These are phyloP conservation scores for Pseudoturritis turrita DNA, from an alignment of 345 rosid species.

Conservation along the genomic window DNA sequence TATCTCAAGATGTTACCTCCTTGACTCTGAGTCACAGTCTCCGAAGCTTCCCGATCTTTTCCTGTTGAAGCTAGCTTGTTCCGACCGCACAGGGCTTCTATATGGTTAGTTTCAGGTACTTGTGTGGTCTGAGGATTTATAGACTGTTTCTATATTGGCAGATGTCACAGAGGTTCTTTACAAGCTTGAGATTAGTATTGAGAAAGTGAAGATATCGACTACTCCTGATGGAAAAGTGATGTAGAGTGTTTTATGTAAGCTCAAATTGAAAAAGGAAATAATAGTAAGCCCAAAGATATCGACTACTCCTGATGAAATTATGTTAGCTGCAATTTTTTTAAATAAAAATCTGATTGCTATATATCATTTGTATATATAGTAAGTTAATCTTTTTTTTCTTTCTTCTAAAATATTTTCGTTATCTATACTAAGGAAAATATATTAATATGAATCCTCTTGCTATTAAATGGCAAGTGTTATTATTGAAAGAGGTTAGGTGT, in stretches of 20 bases:
- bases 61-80: conserved; percentile 67
- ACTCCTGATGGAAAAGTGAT: conserved; percentile 91
- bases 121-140: conserved; percentile 3
- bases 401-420: no score
- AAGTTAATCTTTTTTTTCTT: no score
- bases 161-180: conserved; percentile 79
- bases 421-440: no score
- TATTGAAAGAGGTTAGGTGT: no score
- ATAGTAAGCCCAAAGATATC: no score
- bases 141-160: conserved; percentile 28
- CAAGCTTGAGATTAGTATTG: conserved; percentile 79
- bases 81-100: conserved; percentile 78
- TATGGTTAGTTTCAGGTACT: conserved; percentile 46
- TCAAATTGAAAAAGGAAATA: not conserved
- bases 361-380: no score
- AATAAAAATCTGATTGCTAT: no score
- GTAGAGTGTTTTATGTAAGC: conserved; percentile 90
- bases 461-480: no score
- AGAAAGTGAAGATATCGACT: conserved; percentile 94
- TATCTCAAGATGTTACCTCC: conserved; percentile 48
- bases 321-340: no score
- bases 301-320: no score
- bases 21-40: conserved; percentile 51
- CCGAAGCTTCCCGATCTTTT: conserved; percentile 71
- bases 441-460: no score